Percentiles rank a stretch among this genome's conserved stretches.
Conservation (phyloP, 2,329 filamentous ascomycete species). For the Fusarium equiseti region DNA sequence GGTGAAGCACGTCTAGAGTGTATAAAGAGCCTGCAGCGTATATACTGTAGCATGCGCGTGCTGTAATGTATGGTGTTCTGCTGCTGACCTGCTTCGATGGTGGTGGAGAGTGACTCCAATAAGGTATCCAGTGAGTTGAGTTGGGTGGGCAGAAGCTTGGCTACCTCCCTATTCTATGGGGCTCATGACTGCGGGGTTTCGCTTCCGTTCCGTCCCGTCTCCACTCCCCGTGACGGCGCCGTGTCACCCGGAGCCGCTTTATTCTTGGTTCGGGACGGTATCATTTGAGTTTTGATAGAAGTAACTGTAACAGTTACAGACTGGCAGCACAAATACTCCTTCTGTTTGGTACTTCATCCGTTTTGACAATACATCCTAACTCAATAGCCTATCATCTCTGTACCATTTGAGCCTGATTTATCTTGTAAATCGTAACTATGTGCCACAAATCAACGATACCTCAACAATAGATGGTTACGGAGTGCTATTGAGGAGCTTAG, state of each 20-base stretch:
- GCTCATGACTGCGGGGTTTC: slow-evolving; percentile 34
- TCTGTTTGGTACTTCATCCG: background rate
- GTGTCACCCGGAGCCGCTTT: slow-evolving; percentile 22
- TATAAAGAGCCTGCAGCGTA: background rate
- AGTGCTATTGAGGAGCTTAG: background rate
- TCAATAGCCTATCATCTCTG: background rate
- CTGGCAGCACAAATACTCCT: background rate
- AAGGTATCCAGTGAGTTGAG: slow-evolving; percentile 8
- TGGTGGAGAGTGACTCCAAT: background rate
- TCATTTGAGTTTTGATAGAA: background rate
- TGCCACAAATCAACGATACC: background rate
- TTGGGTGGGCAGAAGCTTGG: slow-evolving; percentile 17
- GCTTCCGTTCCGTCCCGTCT: slow-evolving; percentile 9
- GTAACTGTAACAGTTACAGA: background rate
- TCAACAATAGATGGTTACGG: background rate
- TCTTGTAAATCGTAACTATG: background rate
- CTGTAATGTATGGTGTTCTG: background rate
- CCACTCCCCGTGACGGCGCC: slow-evolving; percentile 30
- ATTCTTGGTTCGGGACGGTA: slow-evolving; percentile 7
- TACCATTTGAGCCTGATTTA: background rate
- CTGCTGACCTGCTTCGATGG: background rate
- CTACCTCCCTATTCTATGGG: slow-evolving; percentile 22
- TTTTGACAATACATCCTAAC: background rate
- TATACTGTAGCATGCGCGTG: slow-evolving; percentile 3
- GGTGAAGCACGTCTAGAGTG: background rate